phyloP scores from a whole-genome alignment of 1,284 basidiomycete genomes.

The Apiotrichum domesticum region DNA sequence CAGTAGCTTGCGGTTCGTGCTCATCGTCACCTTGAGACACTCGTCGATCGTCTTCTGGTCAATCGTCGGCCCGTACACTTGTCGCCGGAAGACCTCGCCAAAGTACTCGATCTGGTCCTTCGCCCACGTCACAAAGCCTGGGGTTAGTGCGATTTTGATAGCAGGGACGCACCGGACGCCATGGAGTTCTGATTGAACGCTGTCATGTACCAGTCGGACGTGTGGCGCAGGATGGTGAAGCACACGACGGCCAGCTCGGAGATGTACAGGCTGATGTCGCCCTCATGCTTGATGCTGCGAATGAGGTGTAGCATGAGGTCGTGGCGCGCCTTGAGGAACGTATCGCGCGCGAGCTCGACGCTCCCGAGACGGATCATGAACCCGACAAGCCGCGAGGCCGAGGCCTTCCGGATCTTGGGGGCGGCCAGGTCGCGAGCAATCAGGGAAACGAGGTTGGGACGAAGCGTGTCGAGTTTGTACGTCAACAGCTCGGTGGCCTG shows the following conservation, averaged over 20 bases:
- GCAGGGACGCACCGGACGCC: conserved; percentile 64
- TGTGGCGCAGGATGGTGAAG: conserved; percentile 54
- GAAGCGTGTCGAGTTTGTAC: conserved; percentile 62
- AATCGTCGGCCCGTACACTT: conserved; percentile 79
- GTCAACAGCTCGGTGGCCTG: conserved; percentile 31
- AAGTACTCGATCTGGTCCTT: conserved; percentile 78
- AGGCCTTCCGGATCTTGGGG: conserved; percentile 69
- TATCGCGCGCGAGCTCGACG: conserved; percentile 69
- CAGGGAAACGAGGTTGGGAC: conserved; percentile 63
- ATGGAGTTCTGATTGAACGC: conserved; percentile 93
- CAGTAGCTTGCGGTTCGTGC: conserved; percentile 76
- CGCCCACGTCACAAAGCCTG: conserved; percentile 92
- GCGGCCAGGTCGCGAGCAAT: conserved; percentile 69
- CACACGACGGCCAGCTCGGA: conserved; percentile 46
- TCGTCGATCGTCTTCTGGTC: conserved; percentile 64
- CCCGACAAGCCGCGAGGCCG: conserved; percentile 64
- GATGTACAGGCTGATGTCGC: conserved; percentile 54
- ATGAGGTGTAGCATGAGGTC: conserved; percentile 69
- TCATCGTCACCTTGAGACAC: conserved; percentile 65
- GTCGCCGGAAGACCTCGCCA: conserved; percentile 77
- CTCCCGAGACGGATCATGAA: conserved; percentile 70
- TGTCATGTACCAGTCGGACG: conserved; percentile 93
- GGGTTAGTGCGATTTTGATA: neutral
- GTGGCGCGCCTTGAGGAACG: conserved; percentile 74
- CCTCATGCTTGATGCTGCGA: conserved; percentile 83